A percentile compares a stretch with the other conserved stretches of the same genome.
Evolutionary conservation across 169 alveolate genomes (phyloP).

Genomic region (Plasmodium inui): DNA sequence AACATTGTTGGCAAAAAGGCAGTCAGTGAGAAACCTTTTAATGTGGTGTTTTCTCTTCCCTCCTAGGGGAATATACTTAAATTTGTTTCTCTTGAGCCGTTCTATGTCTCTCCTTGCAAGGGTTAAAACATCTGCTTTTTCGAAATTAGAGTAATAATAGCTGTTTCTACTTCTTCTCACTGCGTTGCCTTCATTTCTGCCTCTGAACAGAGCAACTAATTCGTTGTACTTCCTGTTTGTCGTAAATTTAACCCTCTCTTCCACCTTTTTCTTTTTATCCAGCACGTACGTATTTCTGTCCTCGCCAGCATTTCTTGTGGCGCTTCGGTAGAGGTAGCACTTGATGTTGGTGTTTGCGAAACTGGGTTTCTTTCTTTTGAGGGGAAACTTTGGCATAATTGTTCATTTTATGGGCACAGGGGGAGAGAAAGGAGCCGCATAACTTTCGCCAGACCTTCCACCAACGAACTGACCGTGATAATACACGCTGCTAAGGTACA

Average conservation of each 20-base stretch:
- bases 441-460: neutral
- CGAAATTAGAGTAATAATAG: constrained; percentile 17
- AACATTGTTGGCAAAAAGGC: neutral
- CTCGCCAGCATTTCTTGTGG: constrained; percentile 3
- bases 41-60: constrained; percentile 42
- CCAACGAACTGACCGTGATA: neutral
- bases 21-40: constrained; percentile 8
- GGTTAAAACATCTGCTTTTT: constrained; percentile 29
- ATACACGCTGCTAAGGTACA: neutral
- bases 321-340: constrained; percentile 5
- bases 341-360: constrained; percentile 22
- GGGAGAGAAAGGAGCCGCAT: neutral
- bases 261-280: neutral
- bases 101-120: constrained; percentile 38
- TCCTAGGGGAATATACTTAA: constrained; percentile 7
- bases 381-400: constrained; percentile 48
- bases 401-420: constrained; percentile 14
- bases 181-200: neutral
- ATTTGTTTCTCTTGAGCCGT: constrained; percentile 32
- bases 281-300: neutral
- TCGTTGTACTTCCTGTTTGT: constrained; percentile 22
- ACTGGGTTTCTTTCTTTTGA: constrained; percentile 25
- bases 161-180: neutral
- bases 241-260: neutral
- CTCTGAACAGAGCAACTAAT: neutral